Base-by-base conservation (phyloP, 202 grass and related monocot species). In the Saccharum hybrid region DNA sequence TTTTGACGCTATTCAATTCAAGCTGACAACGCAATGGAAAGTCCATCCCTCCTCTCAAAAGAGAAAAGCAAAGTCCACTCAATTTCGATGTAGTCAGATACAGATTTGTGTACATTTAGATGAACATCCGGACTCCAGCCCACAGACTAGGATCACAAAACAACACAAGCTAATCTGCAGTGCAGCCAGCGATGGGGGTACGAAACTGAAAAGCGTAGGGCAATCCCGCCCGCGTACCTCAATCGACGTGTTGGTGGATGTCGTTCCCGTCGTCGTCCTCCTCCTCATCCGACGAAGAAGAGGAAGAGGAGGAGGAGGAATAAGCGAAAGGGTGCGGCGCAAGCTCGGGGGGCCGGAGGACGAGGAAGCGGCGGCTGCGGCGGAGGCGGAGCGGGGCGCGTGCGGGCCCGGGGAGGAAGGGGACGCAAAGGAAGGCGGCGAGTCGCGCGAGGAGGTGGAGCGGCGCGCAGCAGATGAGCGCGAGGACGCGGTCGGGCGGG, bases 401-500 rank as follows among this genome's bases (percentile, higher is more conserved):
- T 18, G 57, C 63, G n/a, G 28, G 52, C 30, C 71, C 46, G 16
- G 85, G 81, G 67, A 85, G 15, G 77, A 85, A 85, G n/a, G 89
- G 86, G 82, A 78, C 48, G 82, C 81, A 87, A 65, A 88, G 86
- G 86, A 83, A 88, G 39, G 73, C 82, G n/a, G 85, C 82, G 77
- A 88, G 59, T 77, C 72, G 77, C 64, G 78, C 73, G 52, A 91
- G 82, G 66, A 91, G 86, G 82, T 90, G 89, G 82, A 98, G 87
- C 59, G 95, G 95, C 52, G 86, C 83, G 76, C 86, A 92, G 88
- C 85, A 97, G 83, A 94, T 71, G 12, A 94, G 88, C 15, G 82
- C 62, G 79, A 97, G 92, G 38, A 87, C 88, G 67, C 91, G 83
- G 64, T 97, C 94, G 49, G 89, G 66, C 78, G 86, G 87, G 61